Base-by-base conservation (phyloP, 331 rosid genomes). In the Cucumis variabilis region DNA sequence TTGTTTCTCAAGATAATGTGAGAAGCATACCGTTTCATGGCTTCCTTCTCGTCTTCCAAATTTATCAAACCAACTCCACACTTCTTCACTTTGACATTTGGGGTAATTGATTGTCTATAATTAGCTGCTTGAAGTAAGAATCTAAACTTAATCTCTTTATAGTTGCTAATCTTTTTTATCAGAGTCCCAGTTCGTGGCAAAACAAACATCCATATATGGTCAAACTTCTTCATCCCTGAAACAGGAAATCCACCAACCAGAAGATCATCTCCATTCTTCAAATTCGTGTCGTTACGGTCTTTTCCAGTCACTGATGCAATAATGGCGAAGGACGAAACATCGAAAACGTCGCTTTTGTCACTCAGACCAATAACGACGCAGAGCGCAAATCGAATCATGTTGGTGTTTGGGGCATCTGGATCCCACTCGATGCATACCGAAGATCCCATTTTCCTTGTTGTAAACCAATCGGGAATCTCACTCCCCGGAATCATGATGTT, bases 51-150 rank as follows among this genome's bases (percentile, higher is more conserved):
- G 33, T 60, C 33, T 62, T 82, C 73, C 86, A 82, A 44, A 67
- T 84, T 21, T 46, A 84, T 68, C 78, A 84, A 84, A 67, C 66
- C 44, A 48, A 67, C 63, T 68, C 87, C 87, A 84, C 87, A 83
- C 86, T 83, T 41, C 14, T 65, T 83, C 75, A 83, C 2, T 25
- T 41, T 4, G 48, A 81, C 13, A 58, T 28, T 81, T 13, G 51
- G 25, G 11, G 28, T 20, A 65, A 37, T 37, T 23, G 60, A n/a
- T 62, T 15, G 76, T 41, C 23, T n/a, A 24, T 41, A 20, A 37
- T 65, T 83, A 28, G 3, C 16, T 30, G 3, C 16, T 30, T 24
- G 62, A 6, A 83, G 1, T 14, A 46, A 8, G 28, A 66, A 83
- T 7, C 62, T 13, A 37, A 66, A 83, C 86, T 62, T 24, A 30